These are phyloP conservation scores for Acacia acuminata DNA, from an alignment of 306 rosid genomes.

Conservation along the genomic window DNA sequence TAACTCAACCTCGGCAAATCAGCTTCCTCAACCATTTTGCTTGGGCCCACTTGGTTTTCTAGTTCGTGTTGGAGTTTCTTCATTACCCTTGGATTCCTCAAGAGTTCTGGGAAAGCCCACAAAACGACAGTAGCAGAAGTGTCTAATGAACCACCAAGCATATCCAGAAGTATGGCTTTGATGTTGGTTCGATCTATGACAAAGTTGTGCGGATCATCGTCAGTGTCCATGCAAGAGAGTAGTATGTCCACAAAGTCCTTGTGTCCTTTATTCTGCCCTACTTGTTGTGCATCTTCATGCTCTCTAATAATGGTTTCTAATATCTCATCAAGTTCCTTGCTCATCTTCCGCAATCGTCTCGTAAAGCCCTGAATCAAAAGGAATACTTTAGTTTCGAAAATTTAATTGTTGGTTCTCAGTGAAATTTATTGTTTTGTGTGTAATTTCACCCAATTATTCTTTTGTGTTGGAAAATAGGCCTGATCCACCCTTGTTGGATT, in stretches of 20 bases:
- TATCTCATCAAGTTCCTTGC: slow-evolving; percentile 31
- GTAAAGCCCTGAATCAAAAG: slow-evolving; percentile 29
- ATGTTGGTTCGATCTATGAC: slow-evolving; percentile 19
- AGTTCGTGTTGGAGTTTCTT: not conserved
- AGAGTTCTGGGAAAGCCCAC: not conserved
- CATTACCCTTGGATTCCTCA: not conserved
- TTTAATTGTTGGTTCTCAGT: too few relatives aligned
- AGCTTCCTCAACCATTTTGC: not conserved
- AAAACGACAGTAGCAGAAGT: not conserved
- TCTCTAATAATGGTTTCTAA: slow-evolving; percentile 38
- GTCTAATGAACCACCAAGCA: not conserved
- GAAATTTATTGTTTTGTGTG: too few relatives aligned
- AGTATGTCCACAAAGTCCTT: slow-evolving; percentile 39
- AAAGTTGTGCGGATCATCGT: slow-evolving; percentile 16
- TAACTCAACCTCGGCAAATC: not conserved
- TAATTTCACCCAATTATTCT: too few relatives aligned
- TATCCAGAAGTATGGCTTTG: not conserved
- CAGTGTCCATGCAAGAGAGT: slow-evolving; percentile 27
- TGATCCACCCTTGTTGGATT: too few relatives aligned
- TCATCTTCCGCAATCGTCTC: slow-evolving; percentile 21
- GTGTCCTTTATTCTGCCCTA: not conserved
- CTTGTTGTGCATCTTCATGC: slow-evolving; percentile 16
- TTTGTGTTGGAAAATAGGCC: too few relatives aligned
- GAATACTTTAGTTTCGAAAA: not conserved
- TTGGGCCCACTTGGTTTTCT: not conserved